Base-by-base conservation (phyloP, 139 green algal species). In the Chlamydomonas urium region DNA sequence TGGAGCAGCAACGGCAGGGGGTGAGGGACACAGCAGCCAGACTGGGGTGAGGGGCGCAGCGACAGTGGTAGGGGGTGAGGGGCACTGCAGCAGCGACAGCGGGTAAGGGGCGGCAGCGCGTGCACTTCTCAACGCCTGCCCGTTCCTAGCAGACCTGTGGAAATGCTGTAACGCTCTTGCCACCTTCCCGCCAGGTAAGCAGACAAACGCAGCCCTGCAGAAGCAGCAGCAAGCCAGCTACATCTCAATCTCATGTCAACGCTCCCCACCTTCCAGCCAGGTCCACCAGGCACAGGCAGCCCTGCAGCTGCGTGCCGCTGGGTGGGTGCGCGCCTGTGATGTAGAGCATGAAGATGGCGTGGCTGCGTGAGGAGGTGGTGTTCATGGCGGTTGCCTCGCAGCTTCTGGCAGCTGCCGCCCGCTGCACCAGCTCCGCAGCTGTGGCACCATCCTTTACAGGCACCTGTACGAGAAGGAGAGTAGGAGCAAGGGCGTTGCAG, bases 321-420 rank as follows among this genome's bases (percentile, higher is more conserved):
- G 83, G 83, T 42, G 85, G 81, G 74, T 98, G 89, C 14, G 35
- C 71, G 29, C 92, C 92, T 21, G 74, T 89, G 81, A 97, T 96
- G 87, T 95, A 91, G 29, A 98, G 85, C 83, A 97, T 98, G 85
- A 99, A 98, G 5, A 98, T 86, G 26, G 75, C 87, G 82, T 99
- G 95, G 57, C 79, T 92, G 63, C 95, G 87, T 28, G 86, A 95
- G 5, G 88, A 96, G 10, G 71, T 59, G 1, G 89, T 86, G 65
- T 99, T 99, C 93, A 99, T 99, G 34, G 90, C 89, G 0, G 94
- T 98, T 10, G 87, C 75, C 75, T 93, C 92, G 3, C 89, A 86
- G 0, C 86, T 86, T 0, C 93, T 80, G 0, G 85, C 84, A 2
- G 82, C 75, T 2, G 75, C 75, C 0, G 93, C 93, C 2, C 83